phyloP scores from a whole-genome alignment of 306 rosid genomes.

The Prunus kanzakura region DNA sequence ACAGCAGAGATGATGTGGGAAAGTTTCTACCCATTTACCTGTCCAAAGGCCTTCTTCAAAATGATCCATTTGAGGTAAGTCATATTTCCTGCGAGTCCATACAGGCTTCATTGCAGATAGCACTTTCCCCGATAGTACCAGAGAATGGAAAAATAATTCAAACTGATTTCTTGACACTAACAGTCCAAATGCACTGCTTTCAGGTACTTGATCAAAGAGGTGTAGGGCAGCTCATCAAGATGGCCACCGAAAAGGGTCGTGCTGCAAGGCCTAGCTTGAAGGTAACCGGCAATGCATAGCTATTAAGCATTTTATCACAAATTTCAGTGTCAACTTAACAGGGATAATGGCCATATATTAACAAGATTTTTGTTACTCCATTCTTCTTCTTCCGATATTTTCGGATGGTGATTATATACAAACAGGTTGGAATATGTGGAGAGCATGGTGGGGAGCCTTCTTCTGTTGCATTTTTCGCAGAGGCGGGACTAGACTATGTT shows the following conservation, averaged over 20 bases:
- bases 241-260: conserved; percentile 88
- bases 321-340: background rate
- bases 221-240: conserved; percentile 87
- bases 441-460: conserved; percentile 99
- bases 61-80: conserved; percentile 85
- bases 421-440: conserved; percentile 96
- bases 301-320: background rate
- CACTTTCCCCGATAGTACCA: background rate
- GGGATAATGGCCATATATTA: background rate
- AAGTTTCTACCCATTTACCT: conserved; percentile 83
- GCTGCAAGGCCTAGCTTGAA: conserved; percentile 78
- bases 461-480: conserved; percentile 88
- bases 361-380: background rate
- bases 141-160: background rate
- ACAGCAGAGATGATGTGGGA: conserved; percentile 94
- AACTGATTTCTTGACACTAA: background rate
- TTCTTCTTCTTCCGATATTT: background rate
- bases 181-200: conserved; percentile 9
- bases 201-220: conserved; percentile 97
- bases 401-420: background rate
- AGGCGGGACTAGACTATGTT: conserved; percentile 94
- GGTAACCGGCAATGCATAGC: conserved; percentile 25
- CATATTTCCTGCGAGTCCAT: conserved; percentile 2
- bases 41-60: conserved; percentile 74
- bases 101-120: background rate